Conservation (phyloP, 2,329 filamentous ascomycete genomes). For the Beauveria bassiana region DNA sequence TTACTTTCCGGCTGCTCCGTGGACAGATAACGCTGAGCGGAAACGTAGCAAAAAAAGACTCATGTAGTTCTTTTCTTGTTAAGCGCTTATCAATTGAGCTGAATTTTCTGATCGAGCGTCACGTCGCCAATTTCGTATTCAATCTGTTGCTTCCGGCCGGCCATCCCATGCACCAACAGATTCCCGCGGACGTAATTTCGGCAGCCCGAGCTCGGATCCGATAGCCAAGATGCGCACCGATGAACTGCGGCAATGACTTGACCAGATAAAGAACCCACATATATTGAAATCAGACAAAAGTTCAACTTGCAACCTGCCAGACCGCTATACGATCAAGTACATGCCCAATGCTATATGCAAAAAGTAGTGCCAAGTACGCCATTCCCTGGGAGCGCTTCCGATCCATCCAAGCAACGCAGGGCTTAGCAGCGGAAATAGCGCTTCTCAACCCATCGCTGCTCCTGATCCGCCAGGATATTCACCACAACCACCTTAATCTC, state of each 20-base stretch:
- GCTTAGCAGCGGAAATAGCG: constrained; percentile 78
- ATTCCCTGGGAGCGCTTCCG: background rate
- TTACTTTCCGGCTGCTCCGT: background rate
- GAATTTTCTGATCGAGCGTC: background rate
- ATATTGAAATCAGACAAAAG: background rate
- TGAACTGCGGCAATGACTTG: background rate
- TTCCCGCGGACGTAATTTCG: background rate
- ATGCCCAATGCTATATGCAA: background rate
- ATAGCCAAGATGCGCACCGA: background rate
- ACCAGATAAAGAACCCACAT: too few species aligned
- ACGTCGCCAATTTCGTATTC: background rate
- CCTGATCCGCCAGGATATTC: constrained; percentile 70
- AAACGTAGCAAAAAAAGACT: background rate
- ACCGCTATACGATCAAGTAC: background rate
- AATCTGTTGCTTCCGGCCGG: background rate
- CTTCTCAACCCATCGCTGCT: constrained; percentile 84
- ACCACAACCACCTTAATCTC: constrained; percentile 80
- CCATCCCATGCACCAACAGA: background rate
- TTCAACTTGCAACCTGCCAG: background rate
- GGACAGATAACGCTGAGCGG: background rate
- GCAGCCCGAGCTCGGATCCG: constrained; percentile 3
- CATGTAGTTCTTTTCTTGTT: background rate
- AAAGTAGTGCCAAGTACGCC: background rate
- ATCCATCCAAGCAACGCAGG: background rate
- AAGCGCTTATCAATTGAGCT: background rate